These are phyloP conservation scores for Ulota crispa DNA, from an alignment of 225 moss, liverwort and hornwort genomes.

Conservation along the genomic window DNA sequence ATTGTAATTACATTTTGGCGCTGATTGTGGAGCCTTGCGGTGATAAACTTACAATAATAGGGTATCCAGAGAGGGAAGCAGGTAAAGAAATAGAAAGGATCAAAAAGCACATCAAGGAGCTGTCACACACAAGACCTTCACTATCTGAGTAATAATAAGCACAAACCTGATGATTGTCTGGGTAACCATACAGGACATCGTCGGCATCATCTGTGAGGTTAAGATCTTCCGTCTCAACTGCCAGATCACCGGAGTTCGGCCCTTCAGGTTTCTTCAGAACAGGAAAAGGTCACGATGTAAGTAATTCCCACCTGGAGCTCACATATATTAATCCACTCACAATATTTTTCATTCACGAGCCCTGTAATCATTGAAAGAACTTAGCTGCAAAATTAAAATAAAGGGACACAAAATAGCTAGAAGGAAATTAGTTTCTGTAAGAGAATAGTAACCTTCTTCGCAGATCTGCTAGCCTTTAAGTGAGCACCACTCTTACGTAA, in stretches of 20 bases:
- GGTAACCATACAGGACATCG: slow-evolving; percentile 25
- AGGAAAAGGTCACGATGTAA: slow-evolving; percentile 10
- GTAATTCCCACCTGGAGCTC: not conserved
- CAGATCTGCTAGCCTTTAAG: slow-evolving; percentile 33
- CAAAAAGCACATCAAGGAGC: not conserved
- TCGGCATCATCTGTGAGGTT: slow-evolving; percentile 32
- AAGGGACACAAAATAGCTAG: not conserved
- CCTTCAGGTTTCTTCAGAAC: slow-evolving; percentile 37
- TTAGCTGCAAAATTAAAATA: not conserved
- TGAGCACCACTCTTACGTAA: slow-evolving; percentile 57
- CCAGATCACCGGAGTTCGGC: slow-evolving; percentile 31
- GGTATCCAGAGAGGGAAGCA: not conserved
- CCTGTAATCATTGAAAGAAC: not conserved
- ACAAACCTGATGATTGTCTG: slow-evolving; percentile 43
- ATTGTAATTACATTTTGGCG: not conserved
- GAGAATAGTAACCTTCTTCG: slow-evolving; percentile 29
- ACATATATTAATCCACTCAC: not conserved
- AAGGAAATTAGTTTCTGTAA: not conserved
- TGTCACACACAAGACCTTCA: not conserved
- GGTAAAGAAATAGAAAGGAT: not conserved
- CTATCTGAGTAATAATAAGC: not conserved
- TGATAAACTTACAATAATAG: not conserved
- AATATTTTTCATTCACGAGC: not conserved
- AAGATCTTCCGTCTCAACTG: slow-evolving; percentile 25
- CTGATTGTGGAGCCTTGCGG: not conserved